A percentile compares a stretch with the other conserved stretches of the same genome.
These are phyloP conservation scores for Mucor saturninus DNA, from an alignment of 371 early-diverging fungal genomes.

Conservation along the genomic window DNA sequence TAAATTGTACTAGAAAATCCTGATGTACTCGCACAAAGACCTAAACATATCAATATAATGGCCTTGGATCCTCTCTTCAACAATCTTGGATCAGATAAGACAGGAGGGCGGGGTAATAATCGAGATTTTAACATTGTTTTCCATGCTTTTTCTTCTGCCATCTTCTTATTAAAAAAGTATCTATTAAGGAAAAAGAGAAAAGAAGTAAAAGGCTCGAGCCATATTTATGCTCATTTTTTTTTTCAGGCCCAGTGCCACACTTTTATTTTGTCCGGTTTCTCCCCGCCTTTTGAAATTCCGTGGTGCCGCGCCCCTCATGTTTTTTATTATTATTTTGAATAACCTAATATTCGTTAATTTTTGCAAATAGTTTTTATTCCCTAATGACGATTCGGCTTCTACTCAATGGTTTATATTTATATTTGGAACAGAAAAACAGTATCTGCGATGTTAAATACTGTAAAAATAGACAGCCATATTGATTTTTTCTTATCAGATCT, in stretches of 20 bases:
- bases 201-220: background rate
- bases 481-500: no score
- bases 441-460: no score
- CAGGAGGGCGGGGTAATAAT: constrained; percentile 18
- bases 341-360: no score
- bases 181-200: background rate
- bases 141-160: constrained; percentile 11
- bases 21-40: constrained; percentile 20
- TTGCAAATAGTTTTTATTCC: no score
- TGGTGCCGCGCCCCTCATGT: constrained; percentile 6
- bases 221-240: constrained; percentile 9
- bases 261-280: constrained; percentile 4
- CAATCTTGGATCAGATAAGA: constrained; percentile 20
- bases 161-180: background rate
- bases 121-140: constrained; percentile 11
- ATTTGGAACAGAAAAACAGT: no score
- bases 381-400: no score
- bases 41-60: constrained; percentile 11
- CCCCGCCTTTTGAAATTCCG: constrained; percentile 7
- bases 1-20: constrained; percentile 37
- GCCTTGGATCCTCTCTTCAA: constrained; percentile 8
- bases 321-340: no score
- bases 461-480: no score
- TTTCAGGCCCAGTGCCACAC: background rate
- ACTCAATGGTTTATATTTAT: no score